Base-by-base conservation (phyloP, 768 basidiomycete species). In the Russula griseocarnosa region DNA sequence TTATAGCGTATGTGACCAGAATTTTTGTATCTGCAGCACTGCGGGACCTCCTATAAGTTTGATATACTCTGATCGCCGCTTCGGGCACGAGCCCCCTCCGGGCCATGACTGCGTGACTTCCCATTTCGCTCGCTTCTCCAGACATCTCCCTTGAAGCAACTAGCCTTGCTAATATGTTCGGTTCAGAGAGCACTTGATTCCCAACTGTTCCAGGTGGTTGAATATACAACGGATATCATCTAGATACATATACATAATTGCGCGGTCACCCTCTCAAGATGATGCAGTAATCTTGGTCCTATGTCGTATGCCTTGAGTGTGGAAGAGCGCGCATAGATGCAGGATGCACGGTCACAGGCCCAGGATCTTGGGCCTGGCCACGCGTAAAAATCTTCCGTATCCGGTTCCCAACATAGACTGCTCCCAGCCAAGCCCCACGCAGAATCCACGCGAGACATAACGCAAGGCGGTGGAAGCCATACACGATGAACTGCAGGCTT, bases 401-500 rank as follows among this genome's bases (percentile, higher is more conserved):
- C 28, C 46, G 36, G 28, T 20, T 49, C 22, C 22, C 36, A 49
- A 60, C 6, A 32, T 55, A 42, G 8, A 13, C 6, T 4, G 22
- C 22, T 14, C 46, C 47, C n/a, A 64, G 16, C 58, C 58, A 64
- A 10, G 13, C 9, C 11, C 63, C 53, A 14, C 63, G 63, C 38
- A 64, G 22, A 6, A 64, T 42, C 63, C 63, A 64, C 22, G 53
- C 58, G 7, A 60, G 13, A 32, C 63, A n/a, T 5, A 64, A 54
- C 0, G 58, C 63, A 22, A 64, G 30, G 22, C 53, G 63, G 30
- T 64, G 63, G 20, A 52, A 60, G 10, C 64, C 61, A 28, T 61
- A 67, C 69, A 86, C 80, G 22, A 88, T 74, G 73, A 86, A 89
- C 73, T 90, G 88, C 51, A 88, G 74, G 8, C 78, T 80, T 76